phyloP scores from a whole-genome alignment of 2,329 filamentous ascomycete species.

The Pestalotiopsis sp. region DNA sequence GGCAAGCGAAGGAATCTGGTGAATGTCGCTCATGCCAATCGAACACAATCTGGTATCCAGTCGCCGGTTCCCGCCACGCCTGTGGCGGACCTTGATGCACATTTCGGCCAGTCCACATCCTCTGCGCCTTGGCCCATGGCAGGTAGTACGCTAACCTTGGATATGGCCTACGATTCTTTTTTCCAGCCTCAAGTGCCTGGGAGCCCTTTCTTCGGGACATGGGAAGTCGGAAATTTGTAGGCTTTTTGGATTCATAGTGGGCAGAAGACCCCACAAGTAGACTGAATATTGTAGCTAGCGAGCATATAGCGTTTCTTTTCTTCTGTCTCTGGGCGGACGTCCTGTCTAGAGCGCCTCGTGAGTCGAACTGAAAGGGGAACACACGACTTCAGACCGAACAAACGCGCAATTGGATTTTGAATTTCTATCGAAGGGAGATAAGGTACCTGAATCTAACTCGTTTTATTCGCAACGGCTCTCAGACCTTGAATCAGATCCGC shows the following conservation, averaged over 20 bases:
- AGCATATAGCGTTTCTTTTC: not conserved
- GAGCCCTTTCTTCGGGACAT: not conserved
- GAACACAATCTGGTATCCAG: not conserved
- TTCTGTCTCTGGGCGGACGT: not conserved
- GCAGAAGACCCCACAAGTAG: not conserved
- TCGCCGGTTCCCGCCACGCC: not conserved
- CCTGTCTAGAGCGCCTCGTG: not conserved
- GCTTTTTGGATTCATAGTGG: not conserved
- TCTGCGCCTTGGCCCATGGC: not conserved
- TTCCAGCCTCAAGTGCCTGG: not conserved
- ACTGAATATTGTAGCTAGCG: not conserved
- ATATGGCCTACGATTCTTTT: not conserved
- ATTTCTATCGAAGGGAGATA: not conserved
- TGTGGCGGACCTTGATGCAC: not conserved
- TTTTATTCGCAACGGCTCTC: conserved; percentile 49
- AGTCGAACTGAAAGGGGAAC: not conserved
- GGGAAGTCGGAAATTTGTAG: not conserved
- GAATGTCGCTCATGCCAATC: not conserved
- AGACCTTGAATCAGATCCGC: conserved; percentile 73
- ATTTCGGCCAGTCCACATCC: not conserved
- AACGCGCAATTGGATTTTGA: not conserved
- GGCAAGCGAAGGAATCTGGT: not conserved
- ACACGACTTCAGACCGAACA: not conserved
- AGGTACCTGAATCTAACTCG: not conserved
- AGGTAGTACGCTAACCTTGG: not conserved